phyloP scores from a whole-genome alignment of 2,329 filamentous ascomycete species.

The Diaporthe australafricana region DNA sequence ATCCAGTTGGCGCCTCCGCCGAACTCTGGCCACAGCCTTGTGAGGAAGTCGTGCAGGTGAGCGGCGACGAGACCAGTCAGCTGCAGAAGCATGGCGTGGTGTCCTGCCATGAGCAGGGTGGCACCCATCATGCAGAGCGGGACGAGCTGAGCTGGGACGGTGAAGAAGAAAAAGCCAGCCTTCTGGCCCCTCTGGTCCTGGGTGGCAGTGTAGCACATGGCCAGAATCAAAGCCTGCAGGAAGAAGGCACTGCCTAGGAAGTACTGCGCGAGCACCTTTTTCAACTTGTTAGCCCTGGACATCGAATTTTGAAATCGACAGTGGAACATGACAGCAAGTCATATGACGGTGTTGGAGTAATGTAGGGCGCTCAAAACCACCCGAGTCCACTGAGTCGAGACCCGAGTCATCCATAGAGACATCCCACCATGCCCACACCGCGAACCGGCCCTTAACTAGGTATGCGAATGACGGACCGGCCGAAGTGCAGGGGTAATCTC shows the following conservation, averaged over 20 bases:
- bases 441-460: slow-evolving; percentile 67
- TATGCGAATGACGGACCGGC: slow-evolving; percentile 75
- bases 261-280: slow-evolving; percentile 63
- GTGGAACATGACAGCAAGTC: slow-evolving; percentile 38
- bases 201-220: slow-evolving; percentile 84
- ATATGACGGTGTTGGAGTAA: slow-evolving; percentile 48
- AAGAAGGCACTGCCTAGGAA: slow-evolving; percentile 65
- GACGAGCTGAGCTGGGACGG: slow-evolving; percentile 83
- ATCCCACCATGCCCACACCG: slow-evolving; percentile 82
- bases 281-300: slow-evolving; percentile 23
- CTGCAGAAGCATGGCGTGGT: slow-evolving; percentile 71
- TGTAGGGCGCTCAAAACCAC: slow-evolving; percentile 75
- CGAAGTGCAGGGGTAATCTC: slow-evolving; percentile 79
- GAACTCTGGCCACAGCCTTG: slow-evolving; percentile 87
- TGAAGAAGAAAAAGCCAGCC: slow-evolving; percentile 84
- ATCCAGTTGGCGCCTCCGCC: slow-evolving; percentile 85
- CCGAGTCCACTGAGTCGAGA: slow-evolving; percentile 67
- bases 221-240: slow-evolving; percentile 76
- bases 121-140: slow-evolving; percentile 84
- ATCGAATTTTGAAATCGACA: neutral
- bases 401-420: slow-evolving; percentile 76
- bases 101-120: slow-evolving; percentile 74
- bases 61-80: slow-evolving; percentile 85
- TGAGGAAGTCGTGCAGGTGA: slow-evolving; percentile 91
- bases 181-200: slow-evolving; percentile 86